These are phyloP conservation scores for Claviceps cyperi DNA, from an alignment of 2,329 filamentous ascomycete species.

Conservation along the genomic window DNA sequence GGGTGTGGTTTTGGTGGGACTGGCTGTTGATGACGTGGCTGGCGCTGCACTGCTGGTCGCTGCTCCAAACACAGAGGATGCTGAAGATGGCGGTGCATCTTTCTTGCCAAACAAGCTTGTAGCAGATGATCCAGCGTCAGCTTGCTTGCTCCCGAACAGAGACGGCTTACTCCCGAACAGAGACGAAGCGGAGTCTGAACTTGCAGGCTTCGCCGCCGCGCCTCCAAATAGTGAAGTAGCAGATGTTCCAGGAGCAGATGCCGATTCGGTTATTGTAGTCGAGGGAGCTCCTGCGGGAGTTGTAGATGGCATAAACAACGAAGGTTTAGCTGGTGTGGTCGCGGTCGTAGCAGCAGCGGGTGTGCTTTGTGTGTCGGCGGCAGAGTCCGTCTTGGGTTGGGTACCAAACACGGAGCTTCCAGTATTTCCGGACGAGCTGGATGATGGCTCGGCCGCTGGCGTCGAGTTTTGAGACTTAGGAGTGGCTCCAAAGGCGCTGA, in stretches of 20 bases:
- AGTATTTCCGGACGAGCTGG: slow-evolving; percentile 17
- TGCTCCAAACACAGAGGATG: slow-evolving; percentile 14
- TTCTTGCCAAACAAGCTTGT: slow-evolving; percentile 10
- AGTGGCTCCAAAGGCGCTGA: slow-evolving; percentile 6
- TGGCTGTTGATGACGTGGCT: slow-evolving; percentile 12
- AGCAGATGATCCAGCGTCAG: slow-evolving; percentile 14
- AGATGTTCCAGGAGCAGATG: slow-evolving; percentile 2
- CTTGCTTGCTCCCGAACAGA: slow-evolving; percentile 17
- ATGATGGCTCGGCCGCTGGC: slow-evolving; percentile 12
- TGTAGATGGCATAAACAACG: slow-evolving; percentile 5
- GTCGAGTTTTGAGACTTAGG: slow-evolving; percentile 11
- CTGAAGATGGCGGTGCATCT: slow-evolving; percentile 10
- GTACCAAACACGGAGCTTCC: slow-evolving; percentile 18
- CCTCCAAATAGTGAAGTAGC: slow-evolving; percentile 14
- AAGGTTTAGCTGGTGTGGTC: slow-evolving; percentile 13
- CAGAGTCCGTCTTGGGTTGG: slow-evolving; percentile 4
- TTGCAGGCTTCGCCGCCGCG: slow-evolving; percentile 10
- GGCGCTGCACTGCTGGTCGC: slow-evolving; percentile 8
- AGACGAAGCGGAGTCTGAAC: slow-evolving; percentile 8
- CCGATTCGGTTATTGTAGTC: slow-evolving; percentile 19
- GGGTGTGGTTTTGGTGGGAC: slow-evolving; percentile 12
- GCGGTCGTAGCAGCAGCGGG: slow-evolving; percentile 9
- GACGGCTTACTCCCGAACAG: slow-evolving; percentile 18
- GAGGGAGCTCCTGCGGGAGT: slow-evolving; percentile 43
- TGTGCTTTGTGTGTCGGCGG: neutral